Base-by-base conservation (phyloP, 78 protist genomes). In the Chrysochromulina tobinii region DNA sequence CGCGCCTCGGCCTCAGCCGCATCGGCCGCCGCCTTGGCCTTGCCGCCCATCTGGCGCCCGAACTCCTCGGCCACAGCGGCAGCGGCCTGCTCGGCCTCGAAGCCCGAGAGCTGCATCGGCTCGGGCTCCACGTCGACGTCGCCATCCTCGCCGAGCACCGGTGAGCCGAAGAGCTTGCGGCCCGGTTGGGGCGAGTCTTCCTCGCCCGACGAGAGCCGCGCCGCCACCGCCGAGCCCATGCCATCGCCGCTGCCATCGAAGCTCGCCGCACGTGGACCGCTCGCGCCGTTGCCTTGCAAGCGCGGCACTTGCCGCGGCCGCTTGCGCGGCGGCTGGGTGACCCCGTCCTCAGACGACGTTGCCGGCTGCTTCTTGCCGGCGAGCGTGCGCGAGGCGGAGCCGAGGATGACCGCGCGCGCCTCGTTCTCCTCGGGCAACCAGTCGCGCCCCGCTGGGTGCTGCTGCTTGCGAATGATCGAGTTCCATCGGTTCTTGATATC, bases 401-500 rank as follows among this genome's bases (percentile, higher is more conserved):
- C 17, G 20, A 7, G 79, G 51, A 3, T 5, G 79, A 12, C 7
- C 79, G 79, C 4, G 38, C 79, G 38, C 79, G 3, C n/a, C 54
- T 69, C 14, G n/a, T 69, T 5, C 51, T 5, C 50, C 79, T 14
- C 79, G 23, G n/a, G 79, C 38, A 4, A 27, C 38, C n/a, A 23
- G 55, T 5, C 4, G 55, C 6, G 51, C 15, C 79, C 79, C 12
- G 51, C 17, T 2, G 79, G 79, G 51, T 69, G 79, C 3, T 5
- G 7, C 12, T 7, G 4, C 51, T 69, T 69, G 79, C 79, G 79
- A 51, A 69, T 69, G 51, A 69, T 69, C 79, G 79, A 69, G 79
- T 69, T 69, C 79, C 79, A 69, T 11, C 75, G 38, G 79, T 69
- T 69, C 79, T 69, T 69, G 79, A 69, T 69, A 51, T 69, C 79